Percentiles rank a stretch among this genome's conserved stretches.
Evolutionary conservation across 805 yeast genomes (phyloP).

Genomic region (Blastobotrys attinorum): DNA sequence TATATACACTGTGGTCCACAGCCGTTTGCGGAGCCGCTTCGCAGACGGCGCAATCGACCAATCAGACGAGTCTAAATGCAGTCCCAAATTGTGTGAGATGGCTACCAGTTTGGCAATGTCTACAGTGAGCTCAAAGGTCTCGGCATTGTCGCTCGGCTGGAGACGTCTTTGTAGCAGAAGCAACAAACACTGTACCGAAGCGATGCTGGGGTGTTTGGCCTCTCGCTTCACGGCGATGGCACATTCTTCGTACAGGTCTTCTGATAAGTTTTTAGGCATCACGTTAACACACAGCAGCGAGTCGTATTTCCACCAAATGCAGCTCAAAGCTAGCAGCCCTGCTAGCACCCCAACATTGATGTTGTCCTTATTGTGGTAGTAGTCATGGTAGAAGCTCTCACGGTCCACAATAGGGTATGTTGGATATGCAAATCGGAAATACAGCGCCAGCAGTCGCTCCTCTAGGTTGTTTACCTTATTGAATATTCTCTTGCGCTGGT

Average conservation of each 20-base stretch:
- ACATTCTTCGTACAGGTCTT: conserved; percentile 23
- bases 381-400: conserved; percentile 24
- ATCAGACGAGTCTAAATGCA: conserved; percentile 28
- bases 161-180: conserved; percentile 26
- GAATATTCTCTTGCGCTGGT: conserved; percentile 13
- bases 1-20: conserved; percentile 30
- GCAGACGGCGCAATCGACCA: conserved; percentile 30
- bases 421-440: conserved; percentile 28
- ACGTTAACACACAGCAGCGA: conserved; percentile 24
- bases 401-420: conserved; percentile 30
- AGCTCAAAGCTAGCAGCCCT: conserved; percentile 28
- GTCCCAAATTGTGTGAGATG: conserved; percentile 25
- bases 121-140: conserved; percentile 20
- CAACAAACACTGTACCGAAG: conserved; percentile 28
- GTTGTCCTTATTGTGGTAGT: conserved; percentile 21
- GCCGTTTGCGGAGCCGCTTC: conserved; percentile 25
- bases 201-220: conserved; percentile 23
- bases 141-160: conserved; percentile 26
- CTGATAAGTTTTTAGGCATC: conserved; percentile 23
- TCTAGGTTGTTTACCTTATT: conserved; percentile 15
- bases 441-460: conserved; percentile 27
- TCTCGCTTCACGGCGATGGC: conserved; percentile 24
- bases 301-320: conserved; percentile 31
- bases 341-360: conserved; percentile 27
- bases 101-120: conserved; percentile 26